Evolutionary conservation across 2,329 filamentous ascomycete species (phyloP).

Genomic region (Xenoacremonium recifei): DNA sequence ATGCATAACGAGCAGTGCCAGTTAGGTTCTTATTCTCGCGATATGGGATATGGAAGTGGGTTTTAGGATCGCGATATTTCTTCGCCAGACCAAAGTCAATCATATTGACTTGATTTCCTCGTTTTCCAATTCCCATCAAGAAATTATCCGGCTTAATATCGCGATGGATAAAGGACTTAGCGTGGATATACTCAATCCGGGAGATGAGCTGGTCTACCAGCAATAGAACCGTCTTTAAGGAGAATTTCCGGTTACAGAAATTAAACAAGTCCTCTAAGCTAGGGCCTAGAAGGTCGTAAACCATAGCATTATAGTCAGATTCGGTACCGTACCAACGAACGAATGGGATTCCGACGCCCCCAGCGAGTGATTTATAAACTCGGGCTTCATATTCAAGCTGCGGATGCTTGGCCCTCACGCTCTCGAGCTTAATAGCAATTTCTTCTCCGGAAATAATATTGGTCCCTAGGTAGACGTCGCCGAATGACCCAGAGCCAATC

Average conservation of each 20-base stretch:
- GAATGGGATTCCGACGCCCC: slow-evolving; percentile 96
- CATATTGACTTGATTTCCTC: slow-evolving; percentile 98
- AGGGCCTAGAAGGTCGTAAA: slow-evolving; percentile 92
- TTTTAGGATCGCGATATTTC: slow-evolving; percentile 99
- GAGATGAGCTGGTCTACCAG: slow-evolving; percentile 98
- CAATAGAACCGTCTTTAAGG: slow-evolving; percentile 93
- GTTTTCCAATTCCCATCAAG: slow-evolving; percentile 98
- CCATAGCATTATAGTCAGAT: slow-evolving; percentile 99
- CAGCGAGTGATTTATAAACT: slow-evolving; percentile 86
- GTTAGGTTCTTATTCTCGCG: slow-evolving; percentile 64
- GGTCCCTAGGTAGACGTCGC: slow-evolving; percentile 97
- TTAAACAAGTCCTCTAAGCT: slow-evolving; percentile 98
- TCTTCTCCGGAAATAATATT: slow-evolving; percentile 99
- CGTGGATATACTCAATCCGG: slow-evolving; percentile 98
- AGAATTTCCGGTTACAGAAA: slow-evolving; percentile 99
- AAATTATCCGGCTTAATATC: slow-evolving; percentile 99
- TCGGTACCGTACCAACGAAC: slow-evolving; percentile 99
- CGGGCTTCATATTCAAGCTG: slow-evolving; percentile 98
- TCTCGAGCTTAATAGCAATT: slow-evolving; percentile 99
- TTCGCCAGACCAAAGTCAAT: slow-evolving; percentile 99
- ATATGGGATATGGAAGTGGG: slow-evolving; percentile 63
- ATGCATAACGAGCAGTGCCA: slow-evolving; percentile 42
- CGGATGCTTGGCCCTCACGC: slow-evolving; percentile 98
- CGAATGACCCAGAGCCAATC: slow-evolving; percentile 96
- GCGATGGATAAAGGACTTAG: slow-evolving; percentile 99